Conservation (phyloP, 2,329 filamentous ascomycete genomes). For the Fusarium poae region DNA sequence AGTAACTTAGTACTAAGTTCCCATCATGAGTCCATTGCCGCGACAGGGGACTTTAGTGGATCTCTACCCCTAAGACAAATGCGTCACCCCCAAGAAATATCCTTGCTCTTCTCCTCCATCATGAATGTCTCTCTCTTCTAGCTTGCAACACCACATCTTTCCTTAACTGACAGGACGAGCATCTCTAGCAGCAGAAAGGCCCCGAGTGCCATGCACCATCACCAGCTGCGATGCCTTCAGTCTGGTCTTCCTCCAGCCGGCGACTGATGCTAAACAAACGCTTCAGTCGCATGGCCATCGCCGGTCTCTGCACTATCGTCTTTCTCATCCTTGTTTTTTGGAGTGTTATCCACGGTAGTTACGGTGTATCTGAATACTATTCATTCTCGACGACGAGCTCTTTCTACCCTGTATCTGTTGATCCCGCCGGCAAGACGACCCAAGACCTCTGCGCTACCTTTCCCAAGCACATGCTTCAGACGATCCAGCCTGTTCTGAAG, state of each 20-base stretch:
- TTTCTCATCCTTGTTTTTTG: conserved; percentile 47
- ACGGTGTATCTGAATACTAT: conserved; percentile 48
- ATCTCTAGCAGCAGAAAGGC: conserved; percentile 18
- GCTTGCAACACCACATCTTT: conserved; percentile 9
- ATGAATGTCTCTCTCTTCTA: conserved; percentile 18
- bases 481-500: conserved; percentile 53
- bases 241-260: conserved; percentile 47
- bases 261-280: conserved; percentile 52
- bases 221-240: conserved; percentile 43
- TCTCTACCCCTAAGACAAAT: conserved; percentile 26
- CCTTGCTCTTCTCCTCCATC: conserved; percentile 17
- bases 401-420: conserved; percentile 50
- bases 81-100: conserved; percentile 19
- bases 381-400: conserved; percentile 49
- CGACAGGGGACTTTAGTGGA: conserved; percentile 34
- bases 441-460: conserved; percentile 52
- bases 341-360: conserved; percentile 43
- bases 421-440: conserved; percentile 44
- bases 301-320: conserved; percentile 41
- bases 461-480: conserved; percentile 50
- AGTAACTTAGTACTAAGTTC: too few relatives aligned
- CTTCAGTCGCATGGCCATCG: conserved; percentile 50
- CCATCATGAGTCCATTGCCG: background rate
- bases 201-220: conserved; percentile 45
- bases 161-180: background rate